Conservation (phyloP, 1,284 basidiomycete genomes). For the Hemileia vastatrix region DNA sequence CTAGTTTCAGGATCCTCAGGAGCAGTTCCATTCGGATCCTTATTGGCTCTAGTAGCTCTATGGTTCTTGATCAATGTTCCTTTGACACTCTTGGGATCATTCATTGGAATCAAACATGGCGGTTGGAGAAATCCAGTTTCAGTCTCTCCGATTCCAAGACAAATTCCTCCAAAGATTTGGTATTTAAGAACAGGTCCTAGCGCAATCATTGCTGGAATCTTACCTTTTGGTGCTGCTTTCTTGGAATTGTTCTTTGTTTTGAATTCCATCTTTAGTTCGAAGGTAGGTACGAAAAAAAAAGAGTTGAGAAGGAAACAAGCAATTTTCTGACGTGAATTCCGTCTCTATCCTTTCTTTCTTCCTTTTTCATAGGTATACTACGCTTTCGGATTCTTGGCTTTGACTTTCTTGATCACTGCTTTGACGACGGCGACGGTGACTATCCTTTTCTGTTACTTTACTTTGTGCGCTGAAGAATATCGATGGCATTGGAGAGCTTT, state of each 20-base stretch:
- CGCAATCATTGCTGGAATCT: slow-evolving; percentile 71
- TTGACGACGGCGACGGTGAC: slow-evolving; percentile 81
- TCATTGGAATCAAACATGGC: slow-evolving; percentile 74
- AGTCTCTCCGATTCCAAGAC: slow-evolving; percentile 73
- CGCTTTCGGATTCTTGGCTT: slow-evolving; percentile 85
- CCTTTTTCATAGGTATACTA: slow-evolving; percentile 48
- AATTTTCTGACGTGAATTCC: slow-evolving; percentile 24
- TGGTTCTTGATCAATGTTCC: slow-evolving; percentile 95
- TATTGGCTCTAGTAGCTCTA: slow-evolving; percentile 78
- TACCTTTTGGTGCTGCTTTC: slow-evolving; percentile 94
- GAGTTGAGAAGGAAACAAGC: neutral
- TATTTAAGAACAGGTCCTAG: slow-evolving; percentile 53
- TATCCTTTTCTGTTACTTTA: slow-evolving; percentile 64
- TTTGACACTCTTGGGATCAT: slow-evolving; percentile 50
- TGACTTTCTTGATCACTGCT: slow-evolving; percentile 73
- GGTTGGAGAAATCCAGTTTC: slow-evolving; percentile 67
- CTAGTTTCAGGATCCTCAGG: slow-evolving; percentile 77
- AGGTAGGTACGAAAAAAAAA: too few relatives aligned
- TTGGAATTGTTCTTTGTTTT: slow-evolving; percentile 92
- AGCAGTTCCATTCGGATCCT: slow-evolving; percentile 87
- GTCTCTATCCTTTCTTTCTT: neutral
- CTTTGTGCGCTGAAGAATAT: slow-evolving; percentile 90
- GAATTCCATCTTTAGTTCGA: slow-evolving; percentile 83
- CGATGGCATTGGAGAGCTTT: slow-evolving; percentile 96
- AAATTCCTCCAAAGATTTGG: slow-evolving; percentile 45